Conservation (phyloP, 2,329 filamentous ascomycete species). For the Cladorrhinum sp. region DNA sequence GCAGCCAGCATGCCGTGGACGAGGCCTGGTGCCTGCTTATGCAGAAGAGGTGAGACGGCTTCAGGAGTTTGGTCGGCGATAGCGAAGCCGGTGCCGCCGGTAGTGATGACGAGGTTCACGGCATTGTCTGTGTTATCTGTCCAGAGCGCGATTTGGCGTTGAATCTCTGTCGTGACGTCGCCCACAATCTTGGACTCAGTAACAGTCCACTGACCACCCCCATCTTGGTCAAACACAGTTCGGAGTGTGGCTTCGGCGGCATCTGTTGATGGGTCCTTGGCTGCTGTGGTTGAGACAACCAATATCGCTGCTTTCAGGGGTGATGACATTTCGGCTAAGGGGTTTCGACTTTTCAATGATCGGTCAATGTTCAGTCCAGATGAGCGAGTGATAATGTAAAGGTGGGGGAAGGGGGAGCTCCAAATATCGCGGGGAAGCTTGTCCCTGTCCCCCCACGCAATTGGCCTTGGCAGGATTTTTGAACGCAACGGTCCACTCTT, state of each 20-base stretch:
- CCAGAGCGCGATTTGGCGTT: constrained; percentile 69
- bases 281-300: constrained; percentile 87
- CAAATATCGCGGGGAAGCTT: not conserved
- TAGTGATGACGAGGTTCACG: constrained; percentile 78
- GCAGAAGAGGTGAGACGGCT: constrained; percentile 75
- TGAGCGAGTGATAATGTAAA: not conserved
- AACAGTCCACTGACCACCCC: constrained; percentile 68
- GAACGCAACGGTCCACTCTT: too few species aligned
- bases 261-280: constrained; percentile 74
- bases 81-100: constrained; percentile 91
- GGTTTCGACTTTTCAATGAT: not conserved
- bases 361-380: not conserved
- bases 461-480: not conserved
- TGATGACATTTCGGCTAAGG: constrained; percentile 37
- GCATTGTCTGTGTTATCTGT: constrained; percentile 56
- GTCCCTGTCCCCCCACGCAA: not conserved
- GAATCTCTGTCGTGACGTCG: constrained; percentile 73
- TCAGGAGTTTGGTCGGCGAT: constrained; percentile 83
- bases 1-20: constrained; percentile 93
- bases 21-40: constrained; percentile 83
- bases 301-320: constrained; percentile 72
- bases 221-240: constrained; percentile 65
- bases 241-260: constrained; percentile 64
- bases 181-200: constrained; percentile 70
- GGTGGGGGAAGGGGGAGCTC: not conserved